phyloP scores from a whole-genome alignment of 176 grass and related monocot genomes.

The Hordeum vulgare region MorexV3_pseudomolecules_assembly NC_058522.1:295802833-295803332 shows the following conservation, averaged over 20 bases:
- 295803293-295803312: background rate
- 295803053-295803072: background rate
- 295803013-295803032: slow-evolving; percentile 65
- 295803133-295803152: slow-evolving; percentile 18
- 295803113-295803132: slow-evolving; percentile 23
- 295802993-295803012: slow-evolving; percentile 88
- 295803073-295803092: slow-evolving; percentile 4
- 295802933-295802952: slow-evolving; percentile 86
- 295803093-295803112: slow-evolving; percentile 37
- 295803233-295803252: background rate
- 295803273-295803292: background rate
- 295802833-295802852: background rate
- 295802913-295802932: slow-evolving; percentile 85
- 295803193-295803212: slow-evolving; percentile 12
- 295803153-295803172: slow-evolving; percentile 8
- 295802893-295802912: slow-evolving; percentile 58
- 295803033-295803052: slow-evolving; percentile 50
- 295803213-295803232: background rate
- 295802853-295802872: slow-evolving; percentile 25
- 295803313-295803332: slow-evolving; percentile 12
- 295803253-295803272: background rate
- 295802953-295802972: slow-evolving; percentile 94
- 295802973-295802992: slow-evolving; percentile 82
- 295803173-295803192: background rate
- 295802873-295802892: slow-evolving; percentile 92